phyloP scores from a whole-genome alignment of 345 rosid species.

The Rhodamnia rubescens region DNA sequence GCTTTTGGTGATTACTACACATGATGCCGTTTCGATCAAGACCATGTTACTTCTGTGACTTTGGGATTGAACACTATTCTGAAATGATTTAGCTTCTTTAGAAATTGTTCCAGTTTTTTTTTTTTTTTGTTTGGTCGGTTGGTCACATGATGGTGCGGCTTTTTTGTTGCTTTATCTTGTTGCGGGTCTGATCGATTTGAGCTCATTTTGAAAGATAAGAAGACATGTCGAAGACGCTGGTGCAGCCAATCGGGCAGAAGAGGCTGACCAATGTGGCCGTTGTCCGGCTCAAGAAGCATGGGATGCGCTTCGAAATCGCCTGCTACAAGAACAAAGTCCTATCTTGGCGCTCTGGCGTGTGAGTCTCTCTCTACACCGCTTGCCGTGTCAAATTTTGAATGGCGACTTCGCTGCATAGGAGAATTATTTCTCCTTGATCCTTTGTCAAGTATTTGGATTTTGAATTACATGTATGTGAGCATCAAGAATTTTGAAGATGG shows the following conservation, averaged over 20 bases:
- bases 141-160: neutral
- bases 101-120: neutral
- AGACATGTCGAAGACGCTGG: slow-evolving; percentile 66
- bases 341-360: slow-evolving; percentile 98
- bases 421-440: neutral
- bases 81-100: neutral
- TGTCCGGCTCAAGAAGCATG: slow-evolving; percentile 78
- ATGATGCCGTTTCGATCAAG: neutral
- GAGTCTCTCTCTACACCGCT: slow-evolving; percentile 3
- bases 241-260: slow-evolving; percentile 91
- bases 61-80: neutral
- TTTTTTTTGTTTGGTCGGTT: neutral
- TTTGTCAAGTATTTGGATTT: neutral
- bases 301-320: slow-evolving; percentile 92
- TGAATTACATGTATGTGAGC: neutral
- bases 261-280: slow-evolving; percentile 94
- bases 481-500: neutral
- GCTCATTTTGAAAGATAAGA: neutral
- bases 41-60: neutral
- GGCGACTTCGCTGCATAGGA: neutral
- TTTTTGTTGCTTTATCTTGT: neutral
- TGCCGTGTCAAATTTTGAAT: neutral
- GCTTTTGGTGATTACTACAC: neutral
- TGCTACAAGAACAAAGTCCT: slow-evolving; percentile 98
- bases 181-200: neutral